Evolutionary conservation across 2,329 filamentous ascomycete genomes (phyloP).

Genomic region (Exophiala spinifera): DNA sequence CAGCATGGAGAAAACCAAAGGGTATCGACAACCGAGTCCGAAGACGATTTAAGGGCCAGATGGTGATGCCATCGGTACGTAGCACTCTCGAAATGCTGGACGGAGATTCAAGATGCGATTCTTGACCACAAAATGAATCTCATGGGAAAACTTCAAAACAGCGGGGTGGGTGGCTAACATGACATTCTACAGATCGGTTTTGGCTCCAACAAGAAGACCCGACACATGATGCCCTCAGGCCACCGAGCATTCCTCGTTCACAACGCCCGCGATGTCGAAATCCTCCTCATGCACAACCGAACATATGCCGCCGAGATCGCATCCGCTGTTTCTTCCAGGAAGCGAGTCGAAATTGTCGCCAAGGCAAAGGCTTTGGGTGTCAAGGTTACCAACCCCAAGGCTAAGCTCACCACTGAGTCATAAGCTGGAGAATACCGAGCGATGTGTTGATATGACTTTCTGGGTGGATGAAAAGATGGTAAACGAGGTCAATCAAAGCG

Average conservation of each 20-base stretch:
- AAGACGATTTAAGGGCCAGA: conserved; percentile 93
- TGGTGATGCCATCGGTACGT: conserved; percentile 93
- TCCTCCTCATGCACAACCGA: conserved; percentile 99
- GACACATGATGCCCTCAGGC: conserved; percentile 97
- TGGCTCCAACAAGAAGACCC: conserved; percentile 99
- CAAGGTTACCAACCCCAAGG: conserved; percentile 99
- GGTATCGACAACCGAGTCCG: conserved; percentile 99
- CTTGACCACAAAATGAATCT: too few species aligned
- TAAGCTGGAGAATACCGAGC: conserved; percentile 45
- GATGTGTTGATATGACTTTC: conserved; percentile 2
- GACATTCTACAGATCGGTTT: conserved; percentile 76
- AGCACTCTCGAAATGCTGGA: not conserved
- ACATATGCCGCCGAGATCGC: conserved; percentile 98
- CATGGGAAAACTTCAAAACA: too few species aligned
- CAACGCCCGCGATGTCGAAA: conserved; percentile 93
- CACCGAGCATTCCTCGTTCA: conserved; percentile 99
- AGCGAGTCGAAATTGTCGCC: conserved; percentile 96
- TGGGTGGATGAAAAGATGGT: conserved; percentile 5
- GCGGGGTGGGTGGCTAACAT: conserved; percentile 10
- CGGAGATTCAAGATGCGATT: not conserved
- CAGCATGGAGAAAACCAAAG: conserved; percentile 99
- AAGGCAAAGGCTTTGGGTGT: conserved; percentile 97
- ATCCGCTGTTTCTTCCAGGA: conserved; percentile 95
- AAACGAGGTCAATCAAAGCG: conserved; percentile 6
- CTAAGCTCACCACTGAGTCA: conserved; percentile 93